A percentile compares a stretch with the other conserved stretches of the same genome.
Evolutionary conservation across 2,329 filamentous ascomycete genomes (phyloP).

Genomic region (Fusarium xyrophilum): DNA sequence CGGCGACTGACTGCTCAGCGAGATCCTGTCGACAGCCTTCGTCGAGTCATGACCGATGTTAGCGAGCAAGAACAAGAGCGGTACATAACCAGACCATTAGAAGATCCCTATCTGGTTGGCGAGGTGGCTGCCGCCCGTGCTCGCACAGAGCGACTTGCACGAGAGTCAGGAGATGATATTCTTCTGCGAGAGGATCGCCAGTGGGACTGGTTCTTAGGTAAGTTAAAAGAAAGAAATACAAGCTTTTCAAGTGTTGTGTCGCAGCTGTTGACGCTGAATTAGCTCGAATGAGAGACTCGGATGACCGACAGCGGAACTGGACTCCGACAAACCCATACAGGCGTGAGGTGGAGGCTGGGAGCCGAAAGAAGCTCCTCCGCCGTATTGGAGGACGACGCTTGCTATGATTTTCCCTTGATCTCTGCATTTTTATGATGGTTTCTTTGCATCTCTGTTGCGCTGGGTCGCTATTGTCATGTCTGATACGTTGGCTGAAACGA

Average conservation of each 20-base stretch:
- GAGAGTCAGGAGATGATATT: slow-evolving; percentile 62
- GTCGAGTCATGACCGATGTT: slow-evolving; percentile 32
- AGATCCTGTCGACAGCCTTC: slow-evolving; percentile 43
- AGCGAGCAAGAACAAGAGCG: slow-evolving; percentile 27
- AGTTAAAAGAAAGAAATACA: slow-evolving; percentile 39
- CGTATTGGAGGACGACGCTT: slow-evolving; percentile 49
- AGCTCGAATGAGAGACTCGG: slow-evolving; percentile 60
- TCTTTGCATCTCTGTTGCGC: slow-evolving; percentile 18
- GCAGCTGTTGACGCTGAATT: slow-evolving; percentile 14
- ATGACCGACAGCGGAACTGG: slow-evolving; percentile 60
- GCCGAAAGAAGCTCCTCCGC: slow-evolving; percentile 50
- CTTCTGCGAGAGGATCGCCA: slow-evolving; percentile 63
- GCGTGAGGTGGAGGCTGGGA: slow-evolving; percentile 42
- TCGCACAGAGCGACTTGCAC: slow-evolving; percentile 62
- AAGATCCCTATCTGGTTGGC: slow-evolving; percentile 73
- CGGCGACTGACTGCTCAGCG: slow-evolving; percentile 61
- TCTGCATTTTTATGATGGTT: background rate
- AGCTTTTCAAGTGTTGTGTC: background rate
- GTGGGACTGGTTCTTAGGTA: slow-evolving; percentile 68
- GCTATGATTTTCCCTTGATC: slow-evolving; percentile 27
- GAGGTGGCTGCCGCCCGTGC: slow-evolving; percentile 67
- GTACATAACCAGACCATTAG: slow-evolving; percentile 57
- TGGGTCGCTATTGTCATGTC: slow-evolving; percentile 33
- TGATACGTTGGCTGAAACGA: slow-evolving; percentile 33
- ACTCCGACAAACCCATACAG: slow-evolving; percentile 46